Evolutionary conservation across 768 basidiomycete species (phyloP), one percentile per base, ranked within the genome.

Genomic region (Mycena capillaripes): DNA sequence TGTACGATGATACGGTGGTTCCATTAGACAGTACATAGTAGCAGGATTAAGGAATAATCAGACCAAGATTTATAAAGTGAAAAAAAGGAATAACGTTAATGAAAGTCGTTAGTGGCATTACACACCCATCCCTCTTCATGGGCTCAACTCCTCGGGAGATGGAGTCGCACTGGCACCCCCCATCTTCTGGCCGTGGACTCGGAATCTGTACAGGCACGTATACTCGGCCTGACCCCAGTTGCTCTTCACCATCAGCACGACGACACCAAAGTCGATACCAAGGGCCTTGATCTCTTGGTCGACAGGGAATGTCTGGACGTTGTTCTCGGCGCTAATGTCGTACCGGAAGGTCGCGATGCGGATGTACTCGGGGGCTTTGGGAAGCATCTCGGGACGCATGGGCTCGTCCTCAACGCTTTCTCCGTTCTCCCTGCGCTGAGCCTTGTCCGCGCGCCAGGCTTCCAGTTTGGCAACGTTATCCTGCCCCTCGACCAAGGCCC

Each of bases 131-230:
- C 38, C 38, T 55, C 29, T 50, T 69, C 53, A 74, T 56, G 70
- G 48, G 66, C 53, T 36, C 59, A 76, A 71, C 60, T 82, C 82
- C 50, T 76, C 78, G 44, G 82, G 72, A 60, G 78, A 80, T 6
- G 86, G 84, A 44, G 80, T 74, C 8, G 86, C 85, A 23, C 79
- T 75, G 62, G 84, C 87, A 14, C 81, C 86, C 61, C 90, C 76
- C 66, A 79, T 84, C 75, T 16, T 10, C 38, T 89, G 83, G 19
- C 95, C 95, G 76, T 95, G 94, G 34, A 95, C 93, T 50, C 95
- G 89, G 82, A 96, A 84, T 52, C 95, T 90, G 81, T 96, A 99
- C 44, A 99, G 81, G 81, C 97, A 99, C 0, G 97, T 98, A 79
- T 89, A 95, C 68, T 93, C 91, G 8, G 87, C 86, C 81, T 86